Base-by-base conservation (phyloP, 306 rosid genomes). In the Vigna trinervia region DNA sequence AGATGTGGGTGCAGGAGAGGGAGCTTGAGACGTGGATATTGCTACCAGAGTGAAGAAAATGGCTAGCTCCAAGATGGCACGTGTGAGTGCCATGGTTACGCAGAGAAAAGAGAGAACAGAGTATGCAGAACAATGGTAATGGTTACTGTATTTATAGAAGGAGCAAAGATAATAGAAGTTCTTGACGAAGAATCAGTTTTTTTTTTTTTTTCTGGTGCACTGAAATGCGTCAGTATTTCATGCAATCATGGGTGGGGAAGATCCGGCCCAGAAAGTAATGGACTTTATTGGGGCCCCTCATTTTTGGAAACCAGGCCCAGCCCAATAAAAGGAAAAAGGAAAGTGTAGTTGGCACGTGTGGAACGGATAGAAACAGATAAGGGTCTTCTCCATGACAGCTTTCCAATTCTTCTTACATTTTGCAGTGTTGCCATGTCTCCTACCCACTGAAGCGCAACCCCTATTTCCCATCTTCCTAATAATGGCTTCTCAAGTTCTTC, bases 401-500 rank as follows among this genome's bases (percentile, higher is more conserved):
- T 59, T 76, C 8, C 17, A 6, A 14, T 64, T 51, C 52, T 26
- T 65, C 70, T 78, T 47, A 66, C 68, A 23, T 78, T 78, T 41
- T 17, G 5, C 63, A n/a, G 32, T 59, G 53, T 78, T 78, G 38
- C 56, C 64, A 69, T 78, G 77, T 45, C 46, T 36, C 13, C 13
- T 15, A 26, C 14, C 14, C 59, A 47, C 22, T 69, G 59, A 69
- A 69, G 73, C 46, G 45, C 8, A 63, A 71, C 77, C 82, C 85
- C 56, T 48, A 38, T 50, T 22, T 28, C 17, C 70, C 38, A 74
- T 6, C 76, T 41, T 11, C 46, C 3, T 41, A 41, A 9, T 41
- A 41, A 91, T 91, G 96, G 96, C 86, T 53, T 84, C 96, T 70
- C 94, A 85, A 79, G 82, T 90, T 80, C 81, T 89, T 41, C 89